Evolutionary conservation across 1,139 yeast genomes (phyloP).

Genomic region (Candida frijolesensis): DNA sequence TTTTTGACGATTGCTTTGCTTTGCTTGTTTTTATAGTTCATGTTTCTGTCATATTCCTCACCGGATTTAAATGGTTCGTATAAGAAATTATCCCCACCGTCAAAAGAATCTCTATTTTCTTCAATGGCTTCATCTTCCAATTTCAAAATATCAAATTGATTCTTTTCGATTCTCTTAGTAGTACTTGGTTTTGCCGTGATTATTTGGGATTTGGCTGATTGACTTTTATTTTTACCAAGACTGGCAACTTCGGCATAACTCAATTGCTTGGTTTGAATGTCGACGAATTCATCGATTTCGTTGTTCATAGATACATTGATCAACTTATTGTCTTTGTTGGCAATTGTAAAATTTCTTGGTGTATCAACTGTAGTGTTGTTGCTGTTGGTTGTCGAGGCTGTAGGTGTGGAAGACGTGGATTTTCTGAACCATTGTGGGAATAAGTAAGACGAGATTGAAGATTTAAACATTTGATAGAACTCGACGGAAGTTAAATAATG

Average conservation of each 20-base stretch:
- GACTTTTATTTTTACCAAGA: constrained; percentile 23
- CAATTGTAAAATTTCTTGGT: constrained; percentile 33
- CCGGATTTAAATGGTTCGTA: constrained; percentile 14
- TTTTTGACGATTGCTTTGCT: constrained; percentile 17
- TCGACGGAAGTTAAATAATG: constrained; percentile 1
- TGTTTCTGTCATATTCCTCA: constrained; percentile 14
- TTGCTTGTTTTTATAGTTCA: constrained; percentile 16
- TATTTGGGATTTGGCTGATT: constrained; percentile 2
- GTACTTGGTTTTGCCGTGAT: constrained; percentile 7
- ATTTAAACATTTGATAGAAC: constrained; percentile 14
- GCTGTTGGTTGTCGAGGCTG: constrained; percentile 4
- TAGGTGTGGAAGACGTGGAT: constrained; percentile 3
- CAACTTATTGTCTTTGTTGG: constrained; percentile 28
- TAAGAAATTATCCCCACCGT: constrained; percentile 5
- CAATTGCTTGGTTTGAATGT: constrained; percentile 35
- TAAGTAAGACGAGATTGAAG: constrained; percentile 12
- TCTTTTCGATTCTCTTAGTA: constrained; percentile 8
- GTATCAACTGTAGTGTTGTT: constrained; percentile 11
- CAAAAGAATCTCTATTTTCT: background rate
- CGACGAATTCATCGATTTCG: constrained; percentile 6
- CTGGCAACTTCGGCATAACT: constrained; percentile 50
- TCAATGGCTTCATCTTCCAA: background rate
- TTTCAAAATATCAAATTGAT: constrained; percentile 13
- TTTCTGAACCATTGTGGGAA: constrained; percentile 18
- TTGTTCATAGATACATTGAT: constrained; percentile 38